Base-by-base conservation (phyloP, 2,329 filamentous ascomycete species). In the Diaporthe citriasiana region DNA sequence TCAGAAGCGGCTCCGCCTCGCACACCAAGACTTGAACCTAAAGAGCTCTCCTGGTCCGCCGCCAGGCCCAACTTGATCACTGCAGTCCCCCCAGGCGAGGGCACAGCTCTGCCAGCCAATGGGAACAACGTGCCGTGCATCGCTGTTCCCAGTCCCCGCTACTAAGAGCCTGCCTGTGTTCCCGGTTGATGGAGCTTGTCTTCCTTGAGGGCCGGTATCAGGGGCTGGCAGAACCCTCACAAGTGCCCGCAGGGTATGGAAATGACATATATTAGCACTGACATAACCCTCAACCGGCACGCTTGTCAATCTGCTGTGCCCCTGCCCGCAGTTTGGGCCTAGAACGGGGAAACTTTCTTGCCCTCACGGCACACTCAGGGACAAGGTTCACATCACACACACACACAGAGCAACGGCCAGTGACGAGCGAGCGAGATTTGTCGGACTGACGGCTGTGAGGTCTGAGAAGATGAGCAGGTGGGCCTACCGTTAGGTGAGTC, bases 261-360 rank as follows among this genome's bases (percentile, higher is more conserved):
- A 66, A 66, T 66, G 63, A 66, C 63, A 66, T 66, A 53, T 66
- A 66, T 66, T 66, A 66, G 63, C 63, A 66, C 63, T 53, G 63
- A 66, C 63, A 51, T 53, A 66, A 51, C 45, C 63, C 35, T 66
- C 25, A 51, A 51, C 63, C 45, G 63, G 63, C 45, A 51, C 63
- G 51, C 25, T 66, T 66, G 63, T 66, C 63, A 51, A 25, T 51
- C 38, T 25, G 40, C 19, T 33, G 27, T 35, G n/a, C n/a, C 63
- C 63, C 60, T n/a, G 42, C 27, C 33, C 7, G 30, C 63, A 30
- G 30, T 66, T 51, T 66, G 63, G 42, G 63, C 63, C 63, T 66
- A 66, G 63, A 66, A 66, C 63, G 63, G 45, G 45, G 30, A 51
- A 66, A 51, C 63, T 51, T 66, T 66, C 30, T 66, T 51, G 33